Base-by-base conservation (phyloP, 345 rosid genomes). In the Boechera divaricarpa region DNA sequence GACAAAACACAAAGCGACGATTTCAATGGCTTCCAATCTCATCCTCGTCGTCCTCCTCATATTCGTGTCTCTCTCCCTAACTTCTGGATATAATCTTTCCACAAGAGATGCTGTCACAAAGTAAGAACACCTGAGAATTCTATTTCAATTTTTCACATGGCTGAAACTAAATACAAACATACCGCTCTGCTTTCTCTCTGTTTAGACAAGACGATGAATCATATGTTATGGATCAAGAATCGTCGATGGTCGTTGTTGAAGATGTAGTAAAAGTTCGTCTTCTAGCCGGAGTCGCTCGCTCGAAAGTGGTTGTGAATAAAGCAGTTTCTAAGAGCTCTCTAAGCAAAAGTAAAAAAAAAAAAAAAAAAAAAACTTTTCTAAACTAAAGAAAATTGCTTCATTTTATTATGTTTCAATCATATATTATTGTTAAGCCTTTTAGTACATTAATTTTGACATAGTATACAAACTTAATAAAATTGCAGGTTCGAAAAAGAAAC, bases 131-230 rank as follows among this genome's bases (percentile, higher is more conserved):
- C 57, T 44, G 29, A 52, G 5, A 51, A 29, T 16, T 52, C 8
- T 5, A 26, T 15, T 9, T 15, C 54, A 16, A 4, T 65, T 60
- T 68, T 39, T 59, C 53, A n/a, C 39, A 26, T 29, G 28, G 13
- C 8, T 49, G 3, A 39, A 16, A 28, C 47, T n/a, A 51, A 6
- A 39, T 3, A 74, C 13, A 24, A 16, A 28, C 7, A 9, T 39
- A 48, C 33, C 51, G 38, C 11, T 39, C 33, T 73, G 29, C 10
- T 60, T 31, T 31, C 38, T 52, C 13, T 68, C 6, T 68, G 39
- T 21, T 31, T 52, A 69, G 79, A 21, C 79, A 69, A 68, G 63
- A 69, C 0, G 80, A 54, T 32, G 66, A 63, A 55, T 33, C 71
- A 35, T 52, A 45, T 18, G 21, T 13, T 36, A 47, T 35, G 28